Base-by-base conservation (phyloP, 352 stramenopile genomes). In the Thraustochytrium sp. region DNA sequence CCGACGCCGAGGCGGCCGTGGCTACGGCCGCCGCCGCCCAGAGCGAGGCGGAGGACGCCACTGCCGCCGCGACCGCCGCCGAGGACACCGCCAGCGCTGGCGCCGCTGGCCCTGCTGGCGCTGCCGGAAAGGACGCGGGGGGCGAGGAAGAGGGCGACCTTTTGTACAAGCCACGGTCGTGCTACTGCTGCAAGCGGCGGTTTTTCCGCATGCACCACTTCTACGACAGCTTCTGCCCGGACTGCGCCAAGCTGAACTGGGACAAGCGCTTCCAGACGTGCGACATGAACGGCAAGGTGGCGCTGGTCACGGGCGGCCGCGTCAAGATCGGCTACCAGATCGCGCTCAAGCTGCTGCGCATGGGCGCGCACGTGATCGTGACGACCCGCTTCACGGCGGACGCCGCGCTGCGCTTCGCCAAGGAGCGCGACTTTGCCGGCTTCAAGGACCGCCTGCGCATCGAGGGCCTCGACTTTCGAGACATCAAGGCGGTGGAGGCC, bases 301-400 rank as follows among this genome's bases (percentile, higher is more conserved):
- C 93, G 8, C 86, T 98, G 29, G 91, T 98, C 8, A 98, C 95
- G 0, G 94, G 94, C 55, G 93, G 92, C 4, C 89, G 95, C 36
- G 94, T 98, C 51, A 98, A 98, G 89, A 98, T 98, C 87, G 94
- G 95, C 4, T 98, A 94, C 85, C 92, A 97, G 85, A 93, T 94
- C 21, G 91, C 92, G 31, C 87, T 98, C 38, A 98, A 98, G 87
- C 86, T 98, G 48, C 87, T 98, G 49, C 87, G 97, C 4, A 90
- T 89, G 44, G 93, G 93, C 4, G 90, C 89, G 11, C 91, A 78
- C 4, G 94, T 98, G 2, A 88, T 98, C 38, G 94, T 93, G 18
- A 98, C 93, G 2, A 97, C 93, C 36, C 88, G 95, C 37, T 98
- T 98, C 87, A 93, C 94, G 1, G 96, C 97, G 83, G 90, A 96